These are phyloP conservation scores for Eragrostis nindensis DNA, from an alignment of 176 grass and related monocot genomes.

Conservation along the genomic window DNA sequence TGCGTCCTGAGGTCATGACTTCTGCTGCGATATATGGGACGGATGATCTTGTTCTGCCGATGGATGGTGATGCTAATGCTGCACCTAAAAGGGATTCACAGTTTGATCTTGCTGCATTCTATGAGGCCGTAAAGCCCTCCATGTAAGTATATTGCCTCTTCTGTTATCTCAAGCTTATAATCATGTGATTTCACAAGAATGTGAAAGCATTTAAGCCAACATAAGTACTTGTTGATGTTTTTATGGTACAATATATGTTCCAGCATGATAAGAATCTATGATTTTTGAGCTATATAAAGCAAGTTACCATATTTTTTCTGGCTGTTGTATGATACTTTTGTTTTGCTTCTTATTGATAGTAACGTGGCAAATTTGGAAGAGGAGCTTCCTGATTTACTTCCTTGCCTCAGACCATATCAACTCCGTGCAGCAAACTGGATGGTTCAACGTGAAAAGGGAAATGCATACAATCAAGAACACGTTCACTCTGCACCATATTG, in stretches of 20 bases:
- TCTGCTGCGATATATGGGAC: slow-evolving; percentile 69
- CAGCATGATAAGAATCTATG: neutral
- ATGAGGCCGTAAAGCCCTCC: slow-evolving; percentile 78
- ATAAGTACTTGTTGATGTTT: neutral
- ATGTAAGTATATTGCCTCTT: slow-evolving; percentile 43
- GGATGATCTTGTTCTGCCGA: slow-evolving; percentile 22
- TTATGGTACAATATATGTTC: slow-evolving; percentile 26
- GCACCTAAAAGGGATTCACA: slow-evolving; percentile 50
- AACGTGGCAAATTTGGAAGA: slow-evolving; percentile 61
- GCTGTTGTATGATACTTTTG: slow-evolving; percentile 37
- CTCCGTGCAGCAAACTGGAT: slow-evolving; percentile 95
- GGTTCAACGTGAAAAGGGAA: slow-evolving; percentile 79
- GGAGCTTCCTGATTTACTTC: slow-evolving; percentile 74
- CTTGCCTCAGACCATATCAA: slow-evolving; percentile 87
- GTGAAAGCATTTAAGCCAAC: slow-evolving; percentile 12
- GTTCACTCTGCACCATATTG: slow-evolving; percentile 69
- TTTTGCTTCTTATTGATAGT: slow-evolving; percentile 35
- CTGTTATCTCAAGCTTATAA: slow-evolving; percentile 10
- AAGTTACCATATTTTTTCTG: neutral
- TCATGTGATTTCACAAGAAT: neutral
- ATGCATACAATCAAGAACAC: slow-evolving; percentile 28
- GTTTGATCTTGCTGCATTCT: slow-evolving; percentile 84
- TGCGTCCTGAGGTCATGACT: slow-evolving; percentile 73
- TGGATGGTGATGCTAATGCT: slow-evolving; percentile 35
- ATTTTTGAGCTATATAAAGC: neutral